phyloP scores from a whole-genome alignment of 805 yeast species.

The Kodamaea lidongshanica region DNA sequence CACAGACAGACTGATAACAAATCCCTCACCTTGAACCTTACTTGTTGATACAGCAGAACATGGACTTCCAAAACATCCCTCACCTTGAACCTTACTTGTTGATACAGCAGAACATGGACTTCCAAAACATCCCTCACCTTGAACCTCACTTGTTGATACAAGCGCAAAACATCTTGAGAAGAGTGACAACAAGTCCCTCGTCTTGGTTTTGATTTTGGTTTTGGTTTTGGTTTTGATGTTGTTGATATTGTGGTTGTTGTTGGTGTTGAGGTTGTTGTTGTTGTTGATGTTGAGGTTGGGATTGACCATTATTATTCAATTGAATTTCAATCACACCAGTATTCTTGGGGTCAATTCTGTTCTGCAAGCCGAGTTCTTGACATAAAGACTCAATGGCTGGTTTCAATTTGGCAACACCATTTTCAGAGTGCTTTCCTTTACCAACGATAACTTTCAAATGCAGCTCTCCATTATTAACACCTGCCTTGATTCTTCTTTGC shows the following conservation, averaged over 20 bases:
- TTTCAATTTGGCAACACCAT: slow-evolving; percentile 79
- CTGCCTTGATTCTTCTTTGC: slow-evolving; percentile 66
- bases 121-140: slow-evolving; percentile 1
- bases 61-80: too few species aligned
- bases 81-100: too few species aligned
- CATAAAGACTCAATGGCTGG: slow-evolving; percentile 86
- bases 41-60: too few species aligned
- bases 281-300: slow-evolving; percentile 18
- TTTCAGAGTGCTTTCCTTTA: slow-evolving; percentile 78
- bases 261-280: slow-evolving; percentile 12
- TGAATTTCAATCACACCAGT: slow-evolving; percentile 76
- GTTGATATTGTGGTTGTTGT: slow-evolving; percentile 5
- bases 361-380: slow-evolving; percentile 53
- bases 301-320: slow-evolving; percentile 27
- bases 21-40: too few species aligned
- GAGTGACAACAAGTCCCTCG: slow-evolving; percentile 19
- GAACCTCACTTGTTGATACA: slow-evolving; percentile 22
- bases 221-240: slow-evolving; percentile 8
- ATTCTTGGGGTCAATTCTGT: slow-evolving; percentile 62
- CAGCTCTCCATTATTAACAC: slow-evolving; percentile 51
- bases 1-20: too few species aligned
- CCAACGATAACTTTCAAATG: slow-evolving; percentile 83
- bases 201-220: slow-evolving; percentile 12
- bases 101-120: too few species aligned
- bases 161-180: slow-evolving; percentile 28